Percentiles rank a stretch among this genome's conserved stretches.
Evolutionary conservation across 2,329 filamentous ascomycete species (phyloP).

Genomic region (Neocatenulostroma microsporum): DNA sequence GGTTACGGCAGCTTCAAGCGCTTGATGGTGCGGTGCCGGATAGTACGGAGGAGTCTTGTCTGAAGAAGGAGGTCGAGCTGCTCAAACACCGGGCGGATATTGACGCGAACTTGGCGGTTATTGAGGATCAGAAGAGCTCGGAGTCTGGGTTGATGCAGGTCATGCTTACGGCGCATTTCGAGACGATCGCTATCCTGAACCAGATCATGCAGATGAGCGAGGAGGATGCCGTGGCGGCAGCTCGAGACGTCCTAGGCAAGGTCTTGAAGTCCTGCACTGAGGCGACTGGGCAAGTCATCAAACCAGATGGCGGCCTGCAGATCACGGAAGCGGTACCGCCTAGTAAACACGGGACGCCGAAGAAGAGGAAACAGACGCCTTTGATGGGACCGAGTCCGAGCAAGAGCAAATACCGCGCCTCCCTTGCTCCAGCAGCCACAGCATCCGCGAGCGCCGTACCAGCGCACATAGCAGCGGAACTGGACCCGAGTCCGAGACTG

Average conservation of each 20-base stretch:
- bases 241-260: constrained; percentile 66
- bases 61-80: constrained; percentile 76
- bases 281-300: constrained; percentile 75
- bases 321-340: constrained; percentile 61
- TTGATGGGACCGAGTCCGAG: constrained; percentile 42
- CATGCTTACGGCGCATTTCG: constrained; percentile 82
- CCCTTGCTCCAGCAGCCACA: constrained; percentile 7
- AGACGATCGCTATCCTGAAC: constrained; percentile 74
- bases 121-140: constrained; percentile 75
- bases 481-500: constrained; percentile 2
- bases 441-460: constrained; percentile 23
- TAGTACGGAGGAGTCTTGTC: constrained; percentile 54
- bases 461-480: constrained; percentile 18
- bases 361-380: constrained; percentile 52
- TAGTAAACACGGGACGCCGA: constrained; percentile 65
- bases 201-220: constrained; percentile 77
- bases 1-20: constrained; percentile 66
- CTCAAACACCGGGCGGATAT: constrained; percentile 75
- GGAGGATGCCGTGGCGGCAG: constrained; percentile 71
- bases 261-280: constrained; percentile 69
- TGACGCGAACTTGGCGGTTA: constrained; percentile 66
- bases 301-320: constrained; percentile 67
- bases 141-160: constrained; percentile 74
- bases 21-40: constrained; percentile 55
- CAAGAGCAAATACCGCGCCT: constrained; percentile 36